Conservation (phyloP, 768 basidiomycete genomes). For the Vararia minispora region DNA sequence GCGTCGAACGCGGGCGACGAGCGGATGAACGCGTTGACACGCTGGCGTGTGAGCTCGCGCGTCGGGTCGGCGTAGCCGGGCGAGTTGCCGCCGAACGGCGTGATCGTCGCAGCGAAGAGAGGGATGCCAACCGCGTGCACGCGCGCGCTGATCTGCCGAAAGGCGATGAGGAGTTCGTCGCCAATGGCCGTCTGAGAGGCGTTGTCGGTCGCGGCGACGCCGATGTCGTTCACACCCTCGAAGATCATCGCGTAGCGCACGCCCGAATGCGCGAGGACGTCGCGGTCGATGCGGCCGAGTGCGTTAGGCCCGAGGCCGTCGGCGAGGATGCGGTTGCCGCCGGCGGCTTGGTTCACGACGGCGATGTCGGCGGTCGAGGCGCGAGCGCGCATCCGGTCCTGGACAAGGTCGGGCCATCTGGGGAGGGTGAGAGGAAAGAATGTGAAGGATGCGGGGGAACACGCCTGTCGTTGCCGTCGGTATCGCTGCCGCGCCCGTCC, state of each 20-base stretch:
- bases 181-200: conserved; percentile 27
- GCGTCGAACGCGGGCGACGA: conserved; percentile 32
- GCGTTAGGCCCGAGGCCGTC: conserved; percentile 39
- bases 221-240: conserved; percentile 46
- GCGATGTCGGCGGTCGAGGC: conserved; percentile 25
- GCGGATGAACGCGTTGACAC: conserved; percentile 33
- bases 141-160: conserved; percentile 32
- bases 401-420: conserved; percentile 39
- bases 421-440: background rate
- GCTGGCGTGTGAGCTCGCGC: conserved; percentile 30
- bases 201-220: conserved; percentile 24
- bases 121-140: conserved; percentile 31
- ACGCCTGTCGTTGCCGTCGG: conserved; percentile 34
- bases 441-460: conserved; percentile 1
- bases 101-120: conserved; percentile 40
- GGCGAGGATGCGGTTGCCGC: conserved; percentile 39
- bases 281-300: conserved; percentile 37
- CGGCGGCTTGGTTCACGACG: conserved; percentile 39
- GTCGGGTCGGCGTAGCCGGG: conserved; percentile 28
- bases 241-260: conserved; percentile 38
- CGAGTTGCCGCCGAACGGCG: conserved; percentile 30
- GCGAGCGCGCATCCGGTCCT: conserved; percentile 29
- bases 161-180: conserved; percentile 31
- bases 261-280: conserved; percentile 35
- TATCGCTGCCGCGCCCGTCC: conserved; percentile 36